Conservation (phyloP, 164 flowering plant genomes). For the Dillenia turbinata region DNA sequence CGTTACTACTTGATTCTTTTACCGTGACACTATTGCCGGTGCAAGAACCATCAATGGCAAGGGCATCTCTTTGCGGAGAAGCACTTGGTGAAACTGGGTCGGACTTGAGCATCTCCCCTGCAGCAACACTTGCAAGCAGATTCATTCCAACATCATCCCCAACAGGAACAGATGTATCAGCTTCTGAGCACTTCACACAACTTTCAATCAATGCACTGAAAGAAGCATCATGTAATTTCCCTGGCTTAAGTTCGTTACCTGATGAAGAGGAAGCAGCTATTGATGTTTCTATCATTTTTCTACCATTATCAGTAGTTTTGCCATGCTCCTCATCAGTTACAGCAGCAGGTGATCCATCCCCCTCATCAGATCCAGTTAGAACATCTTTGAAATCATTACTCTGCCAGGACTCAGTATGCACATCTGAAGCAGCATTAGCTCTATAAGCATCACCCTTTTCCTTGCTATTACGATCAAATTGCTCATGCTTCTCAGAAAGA, state of each 20-base stretch:
- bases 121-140: conserved; percentile 93
- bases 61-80: conserved; percentile 39
- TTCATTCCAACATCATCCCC: conserved; percentile 90
- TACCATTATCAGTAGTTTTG: conserved; percentile 27
- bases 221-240: conserved; percentile 38
- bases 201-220: conserved; percentile 43
- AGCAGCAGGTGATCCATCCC: conserved; percentile 41
- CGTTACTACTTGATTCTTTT: conserved; percentile 26
- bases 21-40: conserved; percentile 21
- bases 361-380: conserved; percentile 47
- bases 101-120: conserved; percentile 71
- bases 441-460: conserved; percentile 42
- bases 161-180: conserved; percentile 36
- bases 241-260: conserved; percentile 27
- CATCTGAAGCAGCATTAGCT: conserved; percentile 31
- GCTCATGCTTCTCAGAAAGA: conserved; percentile 50
- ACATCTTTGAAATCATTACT: conserved; percentile 58
- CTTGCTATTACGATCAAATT: conserved; percentile 36
- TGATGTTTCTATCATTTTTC: conserved; percentile 21
- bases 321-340: conserved; percentile 33
- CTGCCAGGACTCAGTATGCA: conserved; percentile 55
- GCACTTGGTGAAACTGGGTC: conserved; percentile 35
- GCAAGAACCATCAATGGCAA: conserved; percentile 26
- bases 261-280: conserved; percentile 32
- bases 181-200: conserved; percentile 47